Percentiles rank a stretch among this genome's conserved stretches.
These are phyloP conservation scores for Mucor piriformis DNA, from an alignment of 371 early-diverging fungal species.

Conservation along the genomic window DNA sequence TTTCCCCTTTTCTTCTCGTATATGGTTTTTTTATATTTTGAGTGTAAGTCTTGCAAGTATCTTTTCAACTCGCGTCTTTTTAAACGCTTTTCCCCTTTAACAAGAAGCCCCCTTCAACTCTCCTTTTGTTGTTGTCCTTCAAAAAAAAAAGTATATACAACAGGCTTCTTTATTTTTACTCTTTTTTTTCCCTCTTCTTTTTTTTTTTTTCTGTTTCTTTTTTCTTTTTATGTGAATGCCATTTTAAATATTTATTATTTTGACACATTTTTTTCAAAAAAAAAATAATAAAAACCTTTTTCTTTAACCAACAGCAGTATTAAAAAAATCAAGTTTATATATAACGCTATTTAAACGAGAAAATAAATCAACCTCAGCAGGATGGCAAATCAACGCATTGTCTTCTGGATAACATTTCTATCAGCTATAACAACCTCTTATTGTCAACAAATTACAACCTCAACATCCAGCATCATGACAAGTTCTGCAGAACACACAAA, in stretches of 20 bases:
- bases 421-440: not conserved
- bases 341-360: not conserved
- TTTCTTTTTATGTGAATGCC: not conserved
- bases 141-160: not conserved
- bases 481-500: not conserved
- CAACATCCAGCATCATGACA: not conserved
- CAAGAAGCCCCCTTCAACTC: not conserved
- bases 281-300: not conserved
- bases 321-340: not conserved
- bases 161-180: not conserved
- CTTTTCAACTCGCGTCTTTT: not conserved
- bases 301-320: not conserved
- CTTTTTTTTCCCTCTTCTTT: not conserved
- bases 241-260: not conserved
- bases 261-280: not conserved
- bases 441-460: not conserved
- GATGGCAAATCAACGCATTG: not conserved
- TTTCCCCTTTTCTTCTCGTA: constrained; percentile 4
- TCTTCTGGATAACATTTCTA: not conserved
- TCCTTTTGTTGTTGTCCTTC: not conserved
- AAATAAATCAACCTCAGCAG: not conserved
- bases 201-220: not conserved
- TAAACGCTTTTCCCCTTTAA: not conserved
- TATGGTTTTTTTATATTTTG: not conserved
- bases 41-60: not conserved